Evolutionary conservation across 768 basidiomycete genomes (phyloP).

Genomic region (Dioszegia aurantiaca): DNA sequence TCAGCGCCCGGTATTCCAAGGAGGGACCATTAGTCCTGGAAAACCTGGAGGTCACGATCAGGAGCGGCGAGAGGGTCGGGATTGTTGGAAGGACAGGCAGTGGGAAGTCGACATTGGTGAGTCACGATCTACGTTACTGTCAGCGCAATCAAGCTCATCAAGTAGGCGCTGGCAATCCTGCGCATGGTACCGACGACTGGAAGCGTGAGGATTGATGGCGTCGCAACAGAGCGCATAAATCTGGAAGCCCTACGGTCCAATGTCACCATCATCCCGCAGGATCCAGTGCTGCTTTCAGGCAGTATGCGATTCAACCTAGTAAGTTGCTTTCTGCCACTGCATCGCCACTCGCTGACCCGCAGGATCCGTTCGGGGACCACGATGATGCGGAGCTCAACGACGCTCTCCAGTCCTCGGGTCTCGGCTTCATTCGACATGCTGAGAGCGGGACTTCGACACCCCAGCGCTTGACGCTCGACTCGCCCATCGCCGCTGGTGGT

Average conservation of each 20-base stretch:
- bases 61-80: conserved; percentile 62
- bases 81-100: conserved; percentile 65
- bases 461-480: conserved; percentile 48
- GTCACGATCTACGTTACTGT: conserved; percentile 23
- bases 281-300: conserved; percentile 58
- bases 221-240: conserved; percentile 58
- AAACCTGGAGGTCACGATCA: conserved; percentile 61
- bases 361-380: conserved; percentile 61
- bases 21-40: conserved; percentile 65
- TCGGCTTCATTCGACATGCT: conserved; percentile 28
- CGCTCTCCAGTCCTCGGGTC: conserved; percentile 42
- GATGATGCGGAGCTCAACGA: conserved; percentile 56
- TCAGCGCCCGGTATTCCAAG: conserved; percentile 60
- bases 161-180: conserved; percentile 58
- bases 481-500: conserved; percentile 52
- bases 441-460: conserved; percentile 35
- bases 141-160: neutral
- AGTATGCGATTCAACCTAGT: conserved; percentile 60
- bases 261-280: conserved; percentile 66
- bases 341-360: conserved; percentile 12
- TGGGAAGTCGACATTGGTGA: conserved; percentile 54
- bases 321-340: neutral
- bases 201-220: conserved; percentile 60
- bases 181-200: conserved; percentile 63
- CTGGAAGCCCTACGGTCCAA: conserved; percentile 60